Evolutionary conservation across 2,329 filamentous ascomycete genomes (phyloP), one percentile per base, ranked within the genome.

Genomic region (Cercospora sp.): DNA sequence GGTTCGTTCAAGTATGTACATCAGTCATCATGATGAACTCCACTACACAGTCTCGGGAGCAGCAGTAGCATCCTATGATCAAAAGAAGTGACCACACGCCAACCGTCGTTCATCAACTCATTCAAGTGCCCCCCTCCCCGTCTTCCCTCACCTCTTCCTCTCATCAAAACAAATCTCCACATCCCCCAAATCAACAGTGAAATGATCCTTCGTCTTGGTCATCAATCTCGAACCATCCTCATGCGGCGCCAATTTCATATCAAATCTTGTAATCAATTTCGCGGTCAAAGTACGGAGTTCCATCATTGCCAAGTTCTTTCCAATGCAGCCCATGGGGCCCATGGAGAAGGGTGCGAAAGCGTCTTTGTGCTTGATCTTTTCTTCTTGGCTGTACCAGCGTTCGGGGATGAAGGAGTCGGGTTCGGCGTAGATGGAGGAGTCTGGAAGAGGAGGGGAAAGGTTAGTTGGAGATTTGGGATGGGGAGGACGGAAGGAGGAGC

Each of bases 341-440:
- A 72, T 72, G n/a, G 71, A 75, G 65, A 81, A 81, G 1, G 80
- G 80, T 1, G 76, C 76, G 71, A 80, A 81, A 5, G 79, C 79
- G 13, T 73, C 71, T 57, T 77, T 77, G 45, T 81, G 74, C 66
- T 76, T 77, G 63, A 80, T 70, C 10, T 80, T 73, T 18, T 80
- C 76, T 24, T 77, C 75, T 26, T 74, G 71, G 13, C 67, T 73
- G 66, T 74, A 78, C 80, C 80, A 81, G 63, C 79, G 76, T 66
- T 81, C 73, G 53, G 79, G 79, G 18, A 80, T 70, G 71, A 79
- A 80, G 2, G 70, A 69, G 58, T 75, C 64, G 10, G 77, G 72
- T 6, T 73, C 65, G 37, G 70, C 69, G 69, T 79, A 81, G 70
- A 72, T 72, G 16, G 71, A 63, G 58, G 76, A 71, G 58, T 75